These are phyloP conservation scores for Yamadazyma philogaea DNA, from an alignment of 805 yeast species.

Conservation along the genomic window DNA sequence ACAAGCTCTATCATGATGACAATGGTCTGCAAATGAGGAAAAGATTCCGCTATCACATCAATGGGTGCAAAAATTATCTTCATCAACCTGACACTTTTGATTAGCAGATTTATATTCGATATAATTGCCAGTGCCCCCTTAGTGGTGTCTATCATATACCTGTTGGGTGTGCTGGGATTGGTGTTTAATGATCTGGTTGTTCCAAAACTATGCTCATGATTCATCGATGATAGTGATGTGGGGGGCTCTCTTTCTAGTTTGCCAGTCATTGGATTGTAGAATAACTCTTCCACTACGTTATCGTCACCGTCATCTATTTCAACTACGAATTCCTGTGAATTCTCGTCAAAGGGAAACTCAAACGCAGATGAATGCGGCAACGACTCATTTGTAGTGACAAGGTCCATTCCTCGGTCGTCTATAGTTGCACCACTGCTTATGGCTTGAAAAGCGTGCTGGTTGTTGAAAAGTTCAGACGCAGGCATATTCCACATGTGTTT, in stretches of 20 bases:
- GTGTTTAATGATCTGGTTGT: not conserved
- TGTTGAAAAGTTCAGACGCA: slow-evolving; percentile 18
- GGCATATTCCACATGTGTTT: slow-evolving; percentile 34
- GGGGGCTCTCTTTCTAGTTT: slow-evolving; percentile 30
- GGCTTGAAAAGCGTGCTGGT: not conserved
- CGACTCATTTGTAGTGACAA: slow-evolving; percentile 12
- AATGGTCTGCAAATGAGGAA: slow-evolving; percentile 37
- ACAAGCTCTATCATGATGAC: slow-evolving; percentile 38
- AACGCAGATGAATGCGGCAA: slow-evolving; percentile 14
- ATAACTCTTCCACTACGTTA: slow-evolving; percentile 24
- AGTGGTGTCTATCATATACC: slow-evolving; percentile 13
- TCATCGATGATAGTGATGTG: slow-evolving; percentile 18
- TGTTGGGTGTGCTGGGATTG: not conserved
- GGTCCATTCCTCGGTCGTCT: not conserved
- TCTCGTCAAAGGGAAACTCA: slow-evolving; percentile 9
- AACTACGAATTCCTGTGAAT: slow-evolving; percentile 25
- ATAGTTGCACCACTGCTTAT: not conserved
- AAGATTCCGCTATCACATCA: slow-evolving; percentile 34
- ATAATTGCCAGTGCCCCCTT: slow-evolving; percentile 22
- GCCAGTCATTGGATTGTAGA: slow-evolving; percentile 31
- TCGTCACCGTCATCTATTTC: slow-evolving; percentile 24
- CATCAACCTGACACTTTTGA: slow-evolving; percentile 36
- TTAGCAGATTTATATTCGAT: slow-evolving; percentile 30
- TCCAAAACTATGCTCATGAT: not conserved
- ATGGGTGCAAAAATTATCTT: slow-evolving; percentile 38